Evolutionary conservation across 2,329 filamentous ascomycete genomes (phyloP).

Genomic region (Aspergillus piperis): DNA sequence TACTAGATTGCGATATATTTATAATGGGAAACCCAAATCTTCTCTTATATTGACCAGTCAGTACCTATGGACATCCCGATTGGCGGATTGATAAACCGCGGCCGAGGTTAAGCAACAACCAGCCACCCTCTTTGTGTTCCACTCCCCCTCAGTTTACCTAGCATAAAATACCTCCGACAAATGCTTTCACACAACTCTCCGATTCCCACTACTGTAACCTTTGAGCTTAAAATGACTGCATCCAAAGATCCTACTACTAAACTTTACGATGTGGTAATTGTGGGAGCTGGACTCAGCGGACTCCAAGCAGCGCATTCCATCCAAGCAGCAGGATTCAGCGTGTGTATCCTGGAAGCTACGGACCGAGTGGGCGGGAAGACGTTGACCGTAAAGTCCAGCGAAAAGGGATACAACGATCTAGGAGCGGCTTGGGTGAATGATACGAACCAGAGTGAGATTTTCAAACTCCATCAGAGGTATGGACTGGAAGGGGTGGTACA

Average conservation of each 20-base stretch:
- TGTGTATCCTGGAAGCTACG: constrained; percentile 43
- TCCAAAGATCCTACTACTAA: not conserved
- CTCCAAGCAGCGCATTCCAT: constrained; percentile 38
- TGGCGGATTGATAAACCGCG: too few relatives aligned
- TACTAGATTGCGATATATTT: too few relatives aligned
- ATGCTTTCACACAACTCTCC: too few relatives aligned
- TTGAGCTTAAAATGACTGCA: not conserved
- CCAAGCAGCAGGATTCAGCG: constrained; percentile 34
- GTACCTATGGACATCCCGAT: too few relatives aligned
- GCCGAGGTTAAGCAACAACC: too few relatives aligned
- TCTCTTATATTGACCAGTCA: too few relatives aligned
- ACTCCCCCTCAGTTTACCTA: too few relatives aligned
- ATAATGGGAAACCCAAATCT: too few relatives aligned
- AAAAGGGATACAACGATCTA: constrained; percentile 31
- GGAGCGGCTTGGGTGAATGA: constrained; percentile 42
- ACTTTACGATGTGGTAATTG: constrained; percentile 32
- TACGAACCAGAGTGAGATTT: constrained; percentile 18
- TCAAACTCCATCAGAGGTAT: constrained; percentile 17
- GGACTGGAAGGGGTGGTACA: constrained; percentile 12
- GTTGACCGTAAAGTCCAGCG: constrained; percentile 26
- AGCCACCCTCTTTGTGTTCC: too few relatives aligned
- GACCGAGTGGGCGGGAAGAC: constrained; percentile 48
- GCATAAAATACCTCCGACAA: too few relatives aligned
- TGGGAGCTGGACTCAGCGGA: constrained; percentile 44
- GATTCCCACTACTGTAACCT: too few relatives aligned